Evolutionary conservation across 2,329 filamentous ascomycete genomes (phyloP), one percentile per base, ranked within the genome.

Genomic region (Arthrinium puccinioides): DNA sequence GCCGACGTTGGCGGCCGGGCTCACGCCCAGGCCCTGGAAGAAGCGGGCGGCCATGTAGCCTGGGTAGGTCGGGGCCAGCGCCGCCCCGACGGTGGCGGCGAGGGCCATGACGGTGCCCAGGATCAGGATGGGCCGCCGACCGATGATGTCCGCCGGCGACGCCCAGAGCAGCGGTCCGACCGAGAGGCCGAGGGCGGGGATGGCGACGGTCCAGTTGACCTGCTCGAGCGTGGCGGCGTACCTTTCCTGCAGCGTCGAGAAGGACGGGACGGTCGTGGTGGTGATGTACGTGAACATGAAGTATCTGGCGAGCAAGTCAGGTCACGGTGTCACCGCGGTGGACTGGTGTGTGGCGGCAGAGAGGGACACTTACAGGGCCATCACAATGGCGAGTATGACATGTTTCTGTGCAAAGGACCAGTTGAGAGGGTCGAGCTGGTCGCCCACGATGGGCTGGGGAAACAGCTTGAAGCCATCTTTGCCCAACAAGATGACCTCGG

Each of bases 261-360:
- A 76, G 0, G 71, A 72, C 3, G 72, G 70, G 1, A 76, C 68
- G 0, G 71, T 72, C 1, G 68, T 72, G 2, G 72, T 76, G 1
- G 72, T 76, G 42, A 76, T 62, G 54, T 75, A 77, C 13, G 73
- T 76, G 56, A 76, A 74, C 43, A 76, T 56, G 47, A 76, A 76
- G 46, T 75, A 74, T 43, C 67, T 71, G 38, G 8, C 2, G 9
- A 18, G 8, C 10, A 19, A 19, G 3, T 15, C 23, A 25, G 23
- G 9, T 9, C n/a, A n/a, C n/a, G n/a, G n/a, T n/a, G n/a, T n/a
- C n/a, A n/a, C n/a, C n/a, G n/a, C n/a, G n/a, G n/a, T 27, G 13
- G 10, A 27, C 10, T 5, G 6, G 4, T 15, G 14, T 2, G n/a
- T 16, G n/a, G 14, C 14, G 13, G 9, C 3, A 31, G 29, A 13